Percentiles rank a stretch among this genome's conserved stretches.
Evolutionary conservation across 352 stramenopile genomes (phyloP).

Genomic region (Phytophthora cactorum): DNA sequence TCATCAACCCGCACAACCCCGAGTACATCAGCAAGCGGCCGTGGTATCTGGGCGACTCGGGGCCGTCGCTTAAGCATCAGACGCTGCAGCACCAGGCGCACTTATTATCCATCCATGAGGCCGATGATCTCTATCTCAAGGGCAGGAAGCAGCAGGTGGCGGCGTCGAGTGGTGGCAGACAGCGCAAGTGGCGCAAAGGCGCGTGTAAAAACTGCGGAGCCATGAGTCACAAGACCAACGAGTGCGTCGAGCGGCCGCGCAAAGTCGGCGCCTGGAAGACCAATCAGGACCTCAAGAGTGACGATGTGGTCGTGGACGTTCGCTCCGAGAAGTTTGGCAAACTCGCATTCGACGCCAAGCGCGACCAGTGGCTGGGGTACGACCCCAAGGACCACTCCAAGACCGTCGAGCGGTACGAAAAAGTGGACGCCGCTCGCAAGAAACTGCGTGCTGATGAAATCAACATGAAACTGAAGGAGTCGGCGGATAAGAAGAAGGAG

Average conservation of each 20-base stretch:
- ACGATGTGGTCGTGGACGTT: slow-evolving; percentile 88
- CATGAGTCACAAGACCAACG: slow-evolving; percentile 91
- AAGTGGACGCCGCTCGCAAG: slow-evolving; percentile 81
- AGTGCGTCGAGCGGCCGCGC: slow-evolving; percentile 94
- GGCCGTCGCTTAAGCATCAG: slow-evolving; percentile 96
- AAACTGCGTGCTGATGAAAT: slow-evolving; percentile 82
- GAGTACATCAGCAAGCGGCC: slow-evolving; percentile 99
- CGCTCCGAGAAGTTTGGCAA: slow-evolving; percentile 92
- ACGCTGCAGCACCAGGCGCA: slow-evolving; percentile 92
- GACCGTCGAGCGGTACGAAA: slow-evolving; percentile 83
- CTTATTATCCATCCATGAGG: slow-evolving; percentile 90
- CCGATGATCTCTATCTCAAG: slow-evolving; percentile 80
- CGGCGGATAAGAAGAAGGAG: slow-evolving; percentile 46
- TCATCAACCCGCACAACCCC: slow-evolving; percentile 99
- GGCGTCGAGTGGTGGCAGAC: slow-evolving; percentile 12
- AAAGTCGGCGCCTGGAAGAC: slow-evolving; percentile 94
- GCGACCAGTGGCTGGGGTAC: slow-evolving; percentile 97
- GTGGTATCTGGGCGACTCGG: slow-evolving; percentile 97
- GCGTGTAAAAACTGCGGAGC: slow-evolving; percentile 96
- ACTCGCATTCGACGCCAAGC: slow-evolving; percentile 97
- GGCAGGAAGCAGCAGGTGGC: slow-evolving; percentile 32
- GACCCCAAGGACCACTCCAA: slow-evolving; percentile 80
- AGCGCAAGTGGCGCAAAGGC: slow-evolving; percentile 86
- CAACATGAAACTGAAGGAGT: slow-evolving; percentile 76
- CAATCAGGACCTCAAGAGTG: slow-evolving; percentile 86